A percentile compares a stretch with the other conserved stretches of the same genome.
These are phyloP conservation scores for Xylariaceae sp. DNA, from an alignment of 2,329 filamentous ascomycete species.

Conservation along the genomic window DNA sequence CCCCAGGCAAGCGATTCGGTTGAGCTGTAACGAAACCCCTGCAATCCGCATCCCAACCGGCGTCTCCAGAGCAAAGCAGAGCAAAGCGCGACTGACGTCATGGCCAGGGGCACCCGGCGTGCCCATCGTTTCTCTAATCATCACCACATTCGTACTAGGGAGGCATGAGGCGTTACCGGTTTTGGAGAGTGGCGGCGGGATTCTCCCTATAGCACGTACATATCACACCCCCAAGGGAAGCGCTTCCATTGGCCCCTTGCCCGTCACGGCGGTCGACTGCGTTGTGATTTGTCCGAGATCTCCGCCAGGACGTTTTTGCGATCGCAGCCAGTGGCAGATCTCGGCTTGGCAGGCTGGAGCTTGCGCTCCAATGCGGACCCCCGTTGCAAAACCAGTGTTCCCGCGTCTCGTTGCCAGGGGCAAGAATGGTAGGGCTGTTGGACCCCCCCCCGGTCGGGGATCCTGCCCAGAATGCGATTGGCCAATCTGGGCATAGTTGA, in stretches of 20 bases:
- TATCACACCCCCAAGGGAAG: background rate
- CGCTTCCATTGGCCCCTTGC: conserved; percentile 5
- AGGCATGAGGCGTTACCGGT: background rate
- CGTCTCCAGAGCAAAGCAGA: too few species aligned
- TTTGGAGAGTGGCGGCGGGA: background rate
- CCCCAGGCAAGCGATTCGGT: too few species aligned
- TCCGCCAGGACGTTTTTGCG: conserved; percentile 19
- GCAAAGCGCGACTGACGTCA: too few species aligned
- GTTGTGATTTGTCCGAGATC: conserved; percentile 27
- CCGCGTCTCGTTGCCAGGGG: conserved; percentile 16
- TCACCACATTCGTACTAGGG: too few species aligned
- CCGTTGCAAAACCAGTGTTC: conserved; percentile 1
- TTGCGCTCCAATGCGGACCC: conserved; percentile 14
- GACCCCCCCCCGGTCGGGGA: conserved; percentile 12
- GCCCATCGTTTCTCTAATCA: too few species aligned
- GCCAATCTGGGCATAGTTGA: background rate
- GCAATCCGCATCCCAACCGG: too few species aligned
- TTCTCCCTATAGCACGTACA: background rate
- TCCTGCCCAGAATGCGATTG: conserved; percentile 9
- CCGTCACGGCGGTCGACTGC: conserved; percentile 12
- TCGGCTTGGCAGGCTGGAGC: conserved; percentile 8
- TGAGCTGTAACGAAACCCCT: too few species aligned
- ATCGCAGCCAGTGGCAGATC: conserved; percentile 21
- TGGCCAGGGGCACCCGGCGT: too few species aligned
- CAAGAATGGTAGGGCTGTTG: conserved; percentile 18